These are phyloP conservation scores for Populus tremula DNA, from an alignment of 345 rosid species.

Conservation along the genomic window DNA sequence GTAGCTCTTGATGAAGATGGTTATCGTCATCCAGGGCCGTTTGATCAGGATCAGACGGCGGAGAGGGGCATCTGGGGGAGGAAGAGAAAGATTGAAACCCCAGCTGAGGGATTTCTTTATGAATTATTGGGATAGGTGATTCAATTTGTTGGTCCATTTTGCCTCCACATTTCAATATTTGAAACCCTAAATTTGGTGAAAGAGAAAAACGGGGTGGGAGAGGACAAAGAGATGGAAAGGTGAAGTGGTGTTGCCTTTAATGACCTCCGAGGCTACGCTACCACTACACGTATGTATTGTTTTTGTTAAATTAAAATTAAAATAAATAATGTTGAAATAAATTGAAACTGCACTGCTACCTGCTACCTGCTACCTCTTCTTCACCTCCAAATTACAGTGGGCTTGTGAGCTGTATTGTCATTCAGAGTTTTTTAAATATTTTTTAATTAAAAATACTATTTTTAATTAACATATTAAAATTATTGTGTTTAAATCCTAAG, in stretches of 20 bases:
- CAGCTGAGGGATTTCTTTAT: neutral
- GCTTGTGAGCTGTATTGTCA: no score
- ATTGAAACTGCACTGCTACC: no score
- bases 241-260: neutral
- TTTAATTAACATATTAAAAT: no score
- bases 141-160: slow-evolving; percentile 10
- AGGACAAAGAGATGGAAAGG: neutral
- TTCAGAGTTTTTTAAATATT: no score
- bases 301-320: neutral
- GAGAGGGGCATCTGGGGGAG: neutral
- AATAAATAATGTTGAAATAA: neutral
- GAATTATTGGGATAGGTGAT: neutral
- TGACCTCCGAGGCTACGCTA: neutral
- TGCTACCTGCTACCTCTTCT: no score
- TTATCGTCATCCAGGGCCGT: neutral
- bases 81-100: neutral
- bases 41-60: slow-evolving; percentile 2
- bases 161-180: slow-evolving; percentile 21
- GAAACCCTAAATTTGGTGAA: slow-evolving; percentile 18
- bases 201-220: neutral
- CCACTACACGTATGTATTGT: neutral
- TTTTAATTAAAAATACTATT: no score
- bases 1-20: slow-evolving; percentile 10
- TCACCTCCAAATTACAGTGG: no score
- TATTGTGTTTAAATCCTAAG: no score